phyloP scores from a whole-genome alignment of 495 filamentous ascomycete genomes.

The Polyplosphaeria fusca region DNA sequence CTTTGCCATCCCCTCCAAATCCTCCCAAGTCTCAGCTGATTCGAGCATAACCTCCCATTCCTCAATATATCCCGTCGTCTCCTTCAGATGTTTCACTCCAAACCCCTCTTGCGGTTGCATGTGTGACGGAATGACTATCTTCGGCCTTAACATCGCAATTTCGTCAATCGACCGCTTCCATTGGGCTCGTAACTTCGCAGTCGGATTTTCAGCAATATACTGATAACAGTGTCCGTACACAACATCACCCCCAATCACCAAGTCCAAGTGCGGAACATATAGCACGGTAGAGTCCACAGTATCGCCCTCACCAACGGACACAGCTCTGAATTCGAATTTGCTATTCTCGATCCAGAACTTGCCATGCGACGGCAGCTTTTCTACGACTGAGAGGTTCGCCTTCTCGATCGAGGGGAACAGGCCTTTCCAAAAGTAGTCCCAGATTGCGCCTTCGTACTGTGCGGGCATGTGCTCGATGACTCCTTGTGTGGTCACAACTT shows the following conservation, averaged over 20 bases:
- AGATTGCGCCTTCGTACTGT: slow-evolving; percentile 17
- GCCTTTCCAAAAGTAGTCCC: slow-evolving; percentile 23
- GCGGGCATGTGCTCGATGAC: slow-evolving; percentile 41
- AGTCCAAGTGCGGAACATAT: slow-evolving; percentile 35
- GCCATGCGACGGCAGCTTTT: slow-evolving; percentile 10
- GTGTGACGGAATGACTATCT: slow-evolving; percentile 40
- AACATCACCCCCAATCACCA: slow-evolving; percentile 40
- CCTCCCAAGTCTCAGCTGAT: not conserved
- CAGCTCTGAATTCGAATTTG: slow-evolving; percentile 17
- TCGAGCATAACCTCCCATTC: not conserved
- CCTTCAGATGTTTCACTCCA: not conserved
- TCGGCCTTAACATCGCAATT: slow-evolving; percentile 36
- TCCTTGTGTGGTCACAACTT: slow-evolving; percentile 37
- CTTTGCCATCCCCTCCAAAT: not conserved
- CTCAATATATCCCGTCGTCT: slow-evolving; percentile 1
- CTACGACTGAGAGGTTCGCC: slow-evolving; percentile 15
- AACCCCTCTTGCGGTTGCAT: slow-evolving; percentile 2
- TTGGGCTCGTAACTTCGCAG: slow-evolving; percentile 29
- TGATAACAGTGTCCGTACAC: slow-evolving; percentile 44
- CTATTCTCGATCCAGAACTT: not conserved
- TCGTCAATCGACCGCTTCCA: slow-evolving; percentile 42
- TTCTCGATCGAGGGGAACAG: slow-evolving; percentile 29
- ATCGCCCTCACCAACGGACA: slow-evolving; percentile 39
- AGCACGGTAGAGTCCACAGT: slow-evolving; percentile 38
- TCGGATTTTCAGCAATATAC: slow-evolving; percentile 39